A percentile compares a stretch with the other conserved stretches of the same genome.
Conservation (phyloP, 768 basidiomycete genomes). For the Pleurotus citrinopileatus region DNA sequence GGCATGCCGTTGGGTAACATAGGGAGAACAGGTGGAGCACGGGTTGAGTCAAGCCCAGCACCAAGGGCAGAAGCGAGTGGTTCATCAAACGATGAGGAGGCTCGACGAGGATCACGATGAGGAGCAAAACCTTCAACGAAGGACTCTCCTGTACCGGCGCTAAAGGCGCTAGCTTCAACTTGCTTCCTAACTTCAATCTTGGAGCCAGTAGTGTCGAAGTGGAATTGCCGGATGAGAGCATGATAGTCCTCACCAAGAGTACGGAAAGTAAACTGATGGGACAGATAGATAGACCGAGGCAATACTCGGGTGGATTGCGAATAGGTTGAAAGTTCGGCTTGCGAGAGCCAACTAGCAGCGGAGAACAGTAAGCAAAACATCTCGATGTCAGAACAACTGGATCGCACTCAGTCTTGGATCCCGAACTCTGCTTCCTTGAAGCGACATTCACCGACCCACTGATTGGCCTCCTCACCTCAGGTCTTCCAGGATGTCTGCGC, state of each 20-base stretch:
- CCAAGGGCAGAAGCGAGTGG: conserved; percentile 74
- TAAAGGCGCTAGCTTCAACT: conserved; percentile 61
- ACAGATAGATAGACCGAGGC: conserved; percentile 77
- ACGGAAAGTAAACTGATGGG: conserved; percentile 83
- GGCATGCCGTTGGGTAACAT: conserved; percentile 76
- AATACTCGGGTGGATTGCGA: conserved; percentile 56
- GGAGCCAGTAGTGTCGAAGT: conserved; percentile 51
- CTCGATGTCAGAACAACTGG: neutral
- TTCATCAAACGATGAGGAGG: conserved; percentile 69
- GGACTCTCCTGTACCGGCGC: conserved; percentile 35
- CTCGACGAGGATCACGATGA: conserved; percentile 39
- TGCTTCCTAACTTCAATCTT: conserved; percentile 73
- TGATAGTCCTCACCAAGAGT: conserved; percentile 77
- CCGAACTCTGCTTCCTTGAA: conserved; percentile 34
- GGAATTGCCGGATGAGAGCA: conserved; percentile 65
- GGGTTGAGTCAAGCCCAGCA: conserved; percentile 49
- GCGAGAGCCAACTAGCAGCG: conserved; percentile 58
- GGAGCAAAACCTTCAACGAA: conserved; percentile 53
- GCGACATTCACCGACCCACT: neutral
- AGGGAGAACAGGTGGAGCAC: conserved; percentile 51
- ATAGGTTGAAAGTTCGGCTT: conserved; percentile 80
- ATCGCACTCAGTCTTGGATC: conserved; percentile 10
- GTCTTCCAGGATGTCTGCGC: conserved; percentile 47
- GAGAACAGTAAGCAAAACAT: conserved; percentile 2
- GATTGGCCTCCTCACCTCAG: conserved; percentile 23